Conservation (phyloP, 2,329 filamentous ascomycete genomes). For the Zasmidium angulare region DNA sequence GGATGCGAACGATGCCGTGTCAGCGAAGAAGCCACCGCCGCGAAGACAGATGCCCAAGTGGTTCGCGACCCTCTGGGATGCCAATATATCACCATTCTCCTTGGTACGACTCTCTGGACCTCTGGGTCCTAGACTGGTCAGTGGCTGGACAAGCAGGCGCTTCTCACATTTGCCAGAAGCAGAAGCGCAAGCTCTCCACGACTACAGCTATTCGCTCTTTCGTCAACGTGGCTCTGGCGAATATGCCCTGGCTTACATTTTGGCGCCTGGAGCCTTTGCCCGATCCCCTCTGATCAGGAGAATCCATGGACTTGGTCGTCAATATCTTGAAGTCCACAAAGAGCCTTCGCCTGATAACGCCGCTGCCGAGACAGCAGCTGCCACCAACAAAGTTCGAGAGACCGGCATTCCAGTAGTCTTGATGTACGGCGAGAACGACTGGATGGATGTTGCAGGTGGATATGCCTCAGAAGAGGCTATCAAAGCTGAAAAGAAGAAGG, state of each 20-base stretch:
- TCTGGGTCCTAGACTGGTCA: slow-evolving; percentile 85
- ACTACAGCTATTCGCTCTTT: slow-evolving; percentile 94
- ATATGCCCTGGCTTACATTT: slow-evolving; percentile 87
- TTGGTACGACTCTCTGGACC: slow-evolving; percentile 86
- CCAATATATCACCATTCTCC: slow-evolving; percentile 93
- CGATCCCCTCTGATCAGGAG: slow-evolving; percentile 82
- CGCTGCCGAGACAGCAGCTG: slow-evolving; percentile 57
- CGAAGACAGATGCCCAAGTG: slow-evolving; percentile 72
- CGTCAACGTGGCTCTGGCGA: slow-evolving; percentile 88
- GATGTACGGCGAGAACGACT: slow-evolving; percentile 97
- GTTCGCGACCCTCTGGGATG: slow-evolving; percentile 93
- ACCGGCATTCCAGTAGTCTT: slow-evolving; percentile 73
- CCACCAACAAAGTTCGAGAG: slow-evolving; percentile 58
- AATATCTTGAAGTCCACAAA: slow-evolving; percentile 46
- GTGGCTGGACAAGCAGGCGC: slow-evolving; percentile 88
- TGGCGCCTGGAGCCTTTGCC: slow-evolving; percentile 90
- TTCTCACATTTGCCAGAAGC: slow-evolving; percentile 82
- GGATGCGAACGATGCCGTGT: slow-evolving; percentile 35
- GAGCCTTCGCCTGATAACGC: slow-evolving; percentile 29
- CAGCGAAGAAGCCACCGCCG: slow-evolving; percentile 45
- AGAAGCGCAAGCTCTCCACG: slow-evolving; percentile 82
- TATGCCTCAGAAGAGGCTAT: slow-evolving; percentile 77
- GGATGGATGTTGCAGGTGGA: slow-evolving; percentile 94
- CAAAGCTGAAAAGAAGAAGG: slow-evolving; percentile 62
- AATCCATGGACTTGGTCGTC: slow-evolving; percentile 83